These are phyloP conservation scores for Bassia scoparia DNA, from an alignment of 148 eudicot species.

Conservation along the genomic window DNA sequence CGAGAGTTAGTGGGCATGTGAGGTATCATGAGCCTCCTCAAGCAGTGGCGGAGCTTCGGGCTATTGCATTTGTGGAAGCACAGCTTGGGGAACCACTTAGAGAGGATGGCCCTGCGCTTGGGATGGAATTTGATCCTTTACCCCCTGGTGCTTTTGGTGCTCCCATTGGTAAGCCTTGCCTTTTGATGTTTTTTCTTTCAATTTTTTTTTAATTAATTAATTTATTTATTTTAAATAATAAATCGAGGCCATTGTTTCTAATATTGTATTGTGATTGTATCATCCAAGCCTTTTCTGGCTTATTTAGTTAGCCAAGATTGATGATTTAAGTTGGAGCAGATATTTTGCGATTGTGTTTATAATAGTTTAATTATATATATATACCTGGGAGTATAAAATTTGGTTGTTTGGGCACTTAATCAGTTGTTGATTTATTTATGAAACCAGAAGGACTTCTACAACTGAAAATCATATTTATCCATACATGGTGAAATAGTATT, in stretches of 20 bases:
- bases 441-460: not conserved
- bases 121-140: constrained; percentile 96
- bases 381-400: not conserved
- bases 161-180: constrained; percentile 58
- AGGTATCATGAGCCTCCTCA: constrained; percentile 68
- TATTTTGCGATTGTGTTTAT: no score
- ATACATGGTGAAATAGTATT: not conserved
- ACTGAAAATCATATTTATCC: not conserved
- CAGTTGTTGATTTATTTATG: not conserved
- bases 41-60: constrained; percentile 51
- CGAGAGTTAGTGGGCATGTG: constrained; percentile 47
- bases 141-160: constrained; percentile 99
- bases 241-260: not conserved
- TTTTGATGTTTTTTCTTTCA: not conserved
- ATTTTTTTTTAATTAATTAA: not conserved
- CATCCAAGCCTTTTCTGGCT: not conserved
- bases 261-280: not conserved
- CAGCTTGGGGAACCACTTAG: constrained; percentile 87
- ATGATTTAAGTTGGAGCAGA: not conserved
- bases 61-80: constrained; percentile 70
- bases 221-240: not conserved
- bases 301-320: not conserved
- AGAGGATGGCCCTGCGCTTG: constrained; percentile 89
- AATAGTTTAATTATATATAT: not conserved
- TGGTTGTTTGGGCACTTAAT: not conserved